Conservation (phyloP, 1,284 basidiomycete genomes). For the Tilletia horrida region DNA sequence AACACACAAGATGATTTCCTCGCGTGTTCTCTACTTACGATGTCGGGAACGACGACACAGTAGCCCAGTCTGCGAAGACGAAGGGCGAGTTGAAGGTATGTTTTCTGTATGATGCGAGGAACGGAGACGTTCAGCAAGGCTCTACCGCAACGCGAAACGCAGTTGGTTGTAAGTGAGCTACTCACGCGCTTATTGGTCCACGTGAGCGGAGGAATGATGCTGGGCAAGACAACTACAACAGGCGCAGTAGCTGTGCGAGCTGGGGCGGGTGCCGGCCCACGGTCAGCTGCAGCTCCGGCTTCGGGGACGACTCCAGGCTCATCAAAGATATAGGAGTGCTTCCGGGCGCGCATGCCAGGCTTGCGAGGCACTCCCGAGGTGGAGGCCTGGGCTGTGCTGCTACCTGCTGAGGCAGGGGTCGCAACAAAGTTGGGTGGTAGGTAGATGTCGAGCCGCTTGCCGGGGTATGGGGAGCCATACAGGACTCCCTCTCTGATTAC, state of each 20-base stretch:
- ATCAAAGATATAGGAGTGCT: slow-evolving; percentile 28
- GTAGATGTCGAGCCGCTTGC: slow-evolving; percentile 49
- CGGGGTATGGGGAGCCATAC: slow-evolving; percentile 39
- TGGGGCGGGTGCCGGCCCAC: slow-evolving; percentile 4
- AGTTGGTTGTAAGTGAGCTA: neutral
- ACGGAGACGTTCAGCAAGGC: too few relatives aligned
- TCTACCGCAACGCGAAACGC: too few relatives aligned
- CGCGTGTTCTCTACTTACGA: slow-evolving; percentile 26
- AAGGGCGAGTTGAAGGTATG: slow-evolving; percentile 54
- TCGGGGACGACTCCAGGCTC: slow-evolving; percentile 18
- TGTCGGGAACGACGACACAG: slow-evolving; percentile 55
- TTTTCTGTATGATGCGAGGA: slow-evolving; percentile 29
- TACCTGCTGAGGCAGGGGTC: neutral
- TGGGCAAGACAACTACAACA: slow-evolving; percentile 54
- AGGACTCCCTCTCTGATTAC: slow-evolving; percentile 43
- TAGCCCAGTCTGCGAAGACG: slow-evolving; percentile 53
- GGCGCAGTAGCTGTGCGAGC: slow-evolving; percentile 36
- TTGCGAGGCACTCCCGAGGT: neutral
- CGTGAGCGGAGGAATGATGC: slow-evolving; percentile 45
- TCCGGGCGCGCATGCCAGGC: slow-evolving; percentile 19
- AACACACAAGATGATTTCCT: too few relatives aligned
- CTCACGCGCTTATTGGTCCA: slow-evolving; percentile 27
- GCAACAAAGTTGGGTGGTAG: slow-evolving; percentile 29
- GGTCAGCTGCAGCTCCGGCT: neutral
- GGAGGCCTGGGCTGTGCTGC: neutral